These are phyloP conservation scores for Venturia asperata DNA, from an alignment of 2,329 filamentous ascomycete species.

Conservation along the genomic window DNA sequence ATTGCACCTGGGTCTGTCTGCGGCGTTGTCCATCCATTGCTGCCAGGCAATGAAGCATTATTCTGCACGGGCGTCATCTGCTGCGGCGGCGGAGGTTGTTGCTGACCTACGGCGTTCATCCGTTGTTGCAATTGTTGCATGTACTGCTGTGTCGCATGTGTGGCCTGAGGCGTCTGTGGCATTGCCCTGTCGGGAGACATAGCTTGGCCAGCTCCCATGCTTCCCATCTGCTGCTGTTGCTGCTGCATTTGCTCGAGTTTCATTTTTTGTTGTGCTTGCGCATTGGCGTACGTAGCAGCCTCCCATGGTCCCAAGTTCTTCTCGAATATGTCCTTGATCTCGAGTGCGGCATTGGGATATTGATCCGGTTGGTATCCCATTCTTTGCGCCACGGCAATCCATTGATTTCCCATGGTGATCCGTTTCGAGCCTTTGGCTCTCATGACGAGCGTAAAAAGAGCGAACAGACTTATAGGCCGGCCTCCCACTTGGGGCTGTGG, in stretches of 20 bases:
- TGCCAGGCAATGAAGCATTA: constrained; percentile 40
- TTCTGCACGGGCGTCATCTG: constrained; percentile 40
- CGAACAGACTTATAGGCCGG: constrained; percentile 64
- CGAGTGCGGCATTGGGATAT: constrained; percentile 56
- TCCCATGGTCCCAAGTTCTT: constrained; percentile 73
- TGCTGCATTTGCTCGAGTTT: constrained; percentile 29
- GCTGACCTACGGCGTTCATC: constrained; percentile 24
- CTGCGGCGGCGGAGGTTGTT: constrained; percentile 32
- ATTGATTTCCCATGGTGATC: constrained; percentile 62
- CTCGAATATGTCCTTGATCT: constrained; percentile 67
- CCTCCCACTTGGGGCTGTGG: constrained; percentile 66
- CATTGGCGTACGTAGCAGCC: constrained; percentile 54
- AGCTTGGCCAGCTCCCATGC: constrained; percentile 26
- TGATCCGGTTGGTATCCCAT: constrained; percentile 38
- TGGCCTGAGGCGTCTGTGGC: constrained; percentile 20
- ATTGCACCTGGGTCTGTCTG: constrained; percentile 31
- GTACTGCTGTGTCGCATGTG: constrained; percentile 21
- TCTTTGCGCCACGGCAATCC: constrained; percentile 61
- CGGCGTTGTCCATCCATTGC: constrained; percentile 43
- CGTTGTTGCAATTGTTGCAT: constrained; percentile 39
- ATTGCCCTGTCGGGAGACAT: constrained; percentile 28
- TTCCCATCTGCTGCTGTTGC: constrained; percentile 33
- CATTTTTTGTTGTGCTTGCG: constrained; percentile 31
- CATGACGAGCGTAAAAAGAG: constrained; percentile 69
- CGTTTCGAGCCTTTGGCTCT: constrained; percentile 71